Base-by-base conservation (phyloP, 2,329 filamentous ascomycete species). In the Biscogniauxia mediterranea region DNA sequence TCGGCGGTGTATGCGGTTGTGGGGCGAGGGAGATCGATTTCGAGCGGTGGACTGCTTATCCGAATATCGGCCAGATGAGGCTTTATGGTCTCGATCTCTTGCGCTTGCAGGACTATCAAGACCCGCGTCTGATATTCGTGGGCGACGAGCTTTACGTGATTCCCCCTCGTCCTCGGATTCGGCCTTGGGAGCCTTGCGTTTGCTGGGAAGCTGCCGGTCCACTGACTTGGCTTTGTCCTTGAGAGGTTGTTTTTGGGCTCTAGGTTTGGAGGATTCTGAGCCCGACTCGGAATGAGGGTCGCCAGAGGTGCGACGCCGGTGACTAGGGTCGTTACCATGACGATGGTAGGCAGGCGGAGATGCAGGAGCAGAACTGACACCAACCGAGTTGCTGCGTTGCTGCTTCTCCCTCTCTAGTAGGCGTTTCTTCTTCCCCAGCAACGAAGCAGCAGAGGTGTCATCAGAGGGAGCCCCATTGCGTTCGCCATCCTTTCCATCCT, bases 101-200 rank as follows among this genome's bases (percentile, higher is more conserved):
- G 65, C 52, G 66, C 64, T 60, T 71, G 66, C 68, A 63, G 59
- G 71, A 67, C 63, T 61, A 56, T 81, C 78, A 55, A 77, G 57
- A n/a, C 76, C 74, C 25, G 75, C 74, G 58, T 80, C 82, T 11
- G 80, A 80, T 52, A 79, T 79, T 56, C 84, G 82, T 64, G 82
- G 81, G 46, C 84, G 81, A 38, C 84, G 81, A 58, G 76, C 77
- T 69, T 85, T 86, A 66, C 81, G 83, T 51, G 73, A 72, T 55
- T 86, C 83, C 7, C 74, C 78, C 60, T 87, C 84, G 65, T 86
- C 84, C 54, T 87, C 85, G 19, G 85, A 87, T 61, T 86, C 84
- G 42, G 75, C 73, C 69, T 81, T 83, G 53, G 78, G 73, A 9
- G 80, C 77, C 70, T 85, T 87, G 57, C 84, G 79, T 73, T 86